phyloP scores from a whole-genome alignment of 129 eudicot genomes.

The Apium graveolens region DNA sequence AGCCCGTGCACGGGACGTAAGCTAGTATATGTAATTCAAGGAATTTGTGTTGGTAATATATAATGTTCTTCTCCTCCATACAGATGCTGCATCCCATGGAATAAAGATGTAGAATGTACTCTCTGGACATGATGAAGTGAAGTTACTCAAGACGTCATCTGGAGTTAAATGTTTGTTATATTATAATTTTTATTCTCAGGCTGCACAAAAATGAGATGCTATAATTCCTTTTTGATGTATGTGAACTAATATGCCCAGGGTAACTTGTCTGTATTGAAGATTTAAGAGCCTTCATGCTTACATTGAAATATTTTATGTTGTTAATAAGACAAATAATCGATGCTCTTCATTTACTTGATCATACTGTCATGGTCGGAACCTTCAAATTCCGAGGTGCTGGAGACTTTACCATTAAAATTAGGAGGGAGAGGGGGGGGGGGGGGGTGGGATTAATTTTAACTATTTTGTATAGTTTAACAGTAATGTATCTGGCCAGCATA shows the following conservation, averaged over 20 bases:
- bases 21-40: not conserved
- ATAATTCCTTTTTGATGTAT: constrained; percentile 17
- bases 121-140: constrained; percentile 6
- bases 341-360: too few relatives aligned
- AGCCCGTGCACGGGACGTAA: too few relatives aligned
- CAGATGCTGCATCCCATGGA: constrained; percentile 10
- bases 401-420: too few relatives aligned
- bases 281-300: constrained; percentile 17
- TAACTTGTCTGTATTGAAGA: constrained; percentile 22
- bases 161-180: constrained; percentile 5
- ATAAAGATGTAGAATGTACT: constrained; percentile 19
- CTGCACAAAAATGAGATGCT: not conserved
- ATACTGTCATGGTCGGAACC: too few relatives aligned
- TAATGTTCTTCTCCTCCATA: not conserved
- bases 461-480: too few relatives aligned
- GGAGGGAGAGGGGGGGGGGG: too few relatives aligned
- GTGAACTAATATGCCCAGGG: constrained; percentile 12
- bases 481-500: too few relatives aligned
- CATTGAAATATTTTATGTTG: constrained; percentile 17
- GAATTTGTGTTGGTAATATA: not conserved
- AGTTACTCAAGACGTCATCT: too few relatives aligned
- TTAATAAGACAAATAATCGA: constrained; percentile 19
- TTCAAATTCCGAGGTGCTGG: too few relatives aligned
- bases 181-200: constrained; percentile 17
- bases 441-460: too few relatives aligned